phyloP scores from a whole-genome alignment of 495 filamentous ascomycete genomes.

The Mytilinidion resinicola region DNA sequence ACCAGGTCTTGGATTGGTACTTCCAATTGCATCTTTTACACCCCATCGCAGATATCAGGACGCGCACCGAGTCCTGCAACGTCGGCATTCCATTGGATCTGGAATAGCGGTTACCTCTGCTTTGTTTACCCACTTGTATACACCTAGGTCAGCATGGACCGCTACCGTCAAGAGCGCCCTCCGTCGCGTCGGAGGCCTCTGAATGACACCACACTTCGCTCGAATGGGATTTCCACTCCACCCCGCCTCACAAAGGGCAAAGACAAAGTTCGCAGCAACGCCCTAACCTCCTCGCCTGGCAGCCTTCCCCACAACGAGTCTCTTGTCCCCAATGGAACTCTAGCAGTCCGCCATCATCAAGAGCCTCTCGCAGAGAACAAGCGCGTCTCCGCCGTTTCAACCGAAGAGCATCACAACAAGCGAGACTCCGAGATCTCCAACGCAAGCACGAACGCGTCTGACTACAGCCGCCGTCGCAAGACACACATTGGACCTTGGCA shows the following conservation, averaged over 20 bases:
- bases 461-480: constrained; percentile 54
- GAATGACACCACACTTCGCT: constrained; percentile 18
- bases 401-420: constrained; percentile 50
- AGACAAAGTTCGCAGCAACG: background rate
- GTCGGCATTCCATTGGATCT: no score
- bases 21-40: background rate
- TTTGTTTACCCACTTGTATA: background rate
- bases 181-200: constrained; percentile 7
- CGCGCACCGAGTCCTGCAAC: no score
- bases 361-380: constrained; percentile 45
- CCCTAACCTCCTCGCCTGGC: constrained; percentile 7
- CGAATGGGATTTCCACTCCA: constrained; percentile 14
- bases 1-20: background rate
- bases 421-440: constrained; percentile 70
- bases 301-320: constrained; percentile 22
- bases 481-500: constrained; percentile 85
- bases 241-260: constrained; percentile 3
- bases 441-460: constrained; percentile 55
- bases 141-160: background rate
- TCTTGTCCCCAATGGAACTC: constrained; percentile 22
- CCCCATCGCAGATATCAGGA: background rate
- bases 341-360: constrained; percentile 29
- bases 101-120: no score
- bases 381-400: constrained; percentile 47
- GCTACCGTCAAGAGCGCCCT: background rate